Percentiles rank a stretch among this genome's conserved stretches.
phyloP scores from a whole-genome alignment of 495 filamentous ascomycete species.

The Lophium mytilinum region DNA sequence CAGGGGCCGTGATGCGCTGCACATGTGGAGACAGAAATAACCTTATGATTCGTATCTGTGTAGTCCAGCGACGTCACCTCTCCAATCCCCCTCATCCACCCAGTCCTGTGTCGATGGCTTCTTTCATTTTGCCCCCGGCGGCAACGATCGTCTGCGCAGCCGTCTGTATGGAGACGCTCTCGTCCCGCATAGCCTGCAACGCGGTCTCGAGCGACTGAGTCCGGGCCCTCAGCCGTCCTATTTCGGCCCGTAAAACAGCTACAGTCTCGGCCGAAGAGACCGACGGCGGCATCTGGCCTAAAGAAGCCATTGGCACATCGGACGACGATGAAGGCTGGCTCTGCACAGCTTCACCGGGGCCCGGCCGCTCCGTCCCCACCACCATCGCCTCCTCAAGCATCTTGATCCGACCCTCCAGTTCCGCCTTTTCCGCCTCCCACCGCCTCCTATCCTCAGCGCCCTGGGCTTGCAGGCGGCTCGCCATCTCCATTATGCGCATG shows the following conservation, averaged over 20 bases:
- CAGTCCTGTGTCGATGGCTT: slow-evolving; percentile 3
- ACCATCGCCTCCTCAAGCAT: slow-evolving; percentile 26
- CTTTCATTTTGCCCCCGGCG: slow-evolving; percentile 17
- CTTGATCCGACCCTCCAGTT: slow-evolving; percentile 30
- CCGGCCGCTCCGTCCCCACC: slow-evolving; percentile 4
- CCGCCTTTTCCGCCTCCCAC: slow-evolving; percentile 34
- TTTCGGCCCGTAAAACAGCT: slow-evolving; percentile 20
- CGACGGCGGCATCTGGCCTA: neutral
- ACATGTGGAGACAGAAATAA: too few relatives aligned
- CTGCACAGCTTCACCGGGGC: neutral
- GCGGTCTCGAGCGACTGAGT: slow-evolving; percentile 17
- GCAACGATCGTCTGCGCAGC: slow-evolving; percentile 12
- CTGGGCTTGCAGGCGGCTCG: slow-evolving; percentile 36
- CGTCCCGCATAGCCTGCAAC: slow-evolving; percentile 18
- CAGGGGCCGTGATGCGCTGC: too few relatives aligned
- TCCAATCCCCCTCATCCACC: neutral
- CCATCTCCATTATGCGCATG: slow-evolving; percentile 41
- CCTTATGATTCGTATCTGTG: too few relatives aligned
- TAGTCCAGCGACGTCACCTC: too few relatives aligned
- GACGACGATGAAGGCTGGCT: neutral
- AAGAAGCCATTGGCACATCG: neutral
- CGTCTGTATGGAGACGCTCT: slow-evolving; percentile 21
- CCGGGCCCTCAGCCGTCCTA: slow-evolving; percentile 11
- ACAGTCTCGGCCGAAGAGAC: slow-evolving; percentile 14
- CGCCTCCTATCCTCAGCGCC: slow-evolving; percentile 33